Percentiles rank a stretch among this genome's conserved stretches.
Evolutionary conservation across 2,329 filamentous ascomycete species (phyloP).

Genomic region (Zymoseptoria passerinii): DNA sequence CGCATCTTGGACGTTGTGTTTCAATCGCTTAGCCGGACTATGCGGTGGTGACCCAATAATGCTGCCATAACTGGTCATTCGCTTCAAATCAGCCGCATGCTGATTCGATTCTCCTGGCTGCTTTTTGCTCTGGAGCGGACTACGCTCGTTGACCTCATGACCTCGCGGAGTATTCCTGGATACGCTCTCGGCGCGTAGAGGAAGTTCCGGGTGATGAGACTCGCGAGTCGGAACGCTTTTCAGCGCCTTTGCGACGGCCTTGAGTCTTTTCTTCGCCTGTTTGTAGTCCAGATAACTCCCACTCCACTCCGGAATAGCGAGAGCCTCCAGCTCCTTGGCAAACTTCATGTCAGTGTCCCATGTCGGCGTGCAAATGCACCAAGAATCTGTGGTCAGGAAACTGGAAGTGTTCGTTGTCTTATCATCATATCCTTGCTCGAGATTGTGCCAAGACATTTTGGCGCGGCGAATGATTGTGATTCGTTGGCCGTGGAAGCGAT

Average conservation of each 20-base stretch:
- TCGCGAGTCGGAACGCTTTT: constrained; percentile 35
- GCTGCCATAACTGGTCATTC: constrained; percentile 52
- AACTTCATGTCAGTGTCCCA: constrained; percentile 20
- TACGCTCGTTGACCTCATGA: constrained; percentile 21
- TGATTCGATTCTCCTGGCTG: constrained; percentile 5
- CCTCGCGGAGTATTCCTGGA: not conserved
- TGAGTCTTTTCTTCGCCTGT: constrained; percentile 84
- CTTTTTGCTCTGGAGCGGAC: constrained; percentile 18
- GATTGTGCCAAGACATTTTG: not conserved
- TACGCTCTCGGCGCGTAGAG: not conserved
- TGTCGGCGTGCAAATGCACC: not conserved
- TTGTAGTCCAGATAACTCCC: constrained; percentile 30
- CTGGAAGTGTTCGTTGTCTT: not conserved
- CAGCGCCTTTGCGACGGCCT: constrained; percentile 67
- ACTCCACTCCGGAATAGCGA: constrained; percentile 17
- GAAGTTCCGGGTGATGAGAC: not conserved
- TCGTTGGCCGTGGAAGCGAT: not conserved
- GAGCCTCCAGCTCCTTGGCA: constrained; percentile 19
- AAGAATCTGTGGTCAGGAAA: not conserved
- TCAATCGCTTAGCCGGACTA: constrained; percentile 3
- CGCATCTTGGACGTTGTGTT: constrained; percentile 25
- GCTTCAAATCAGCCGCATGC: constrained; percentile 4
- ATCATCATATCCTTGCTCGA: not conserved
- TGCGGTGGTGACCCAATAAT: constrained; percentile 49
- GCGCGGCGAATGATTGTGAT: not conserved